Evolutionary conservation across 352 stramenopile species (phyloP), one percentile per base, ranked within the genome.

Genomic region (Globisporangium middletonii): DNA sequence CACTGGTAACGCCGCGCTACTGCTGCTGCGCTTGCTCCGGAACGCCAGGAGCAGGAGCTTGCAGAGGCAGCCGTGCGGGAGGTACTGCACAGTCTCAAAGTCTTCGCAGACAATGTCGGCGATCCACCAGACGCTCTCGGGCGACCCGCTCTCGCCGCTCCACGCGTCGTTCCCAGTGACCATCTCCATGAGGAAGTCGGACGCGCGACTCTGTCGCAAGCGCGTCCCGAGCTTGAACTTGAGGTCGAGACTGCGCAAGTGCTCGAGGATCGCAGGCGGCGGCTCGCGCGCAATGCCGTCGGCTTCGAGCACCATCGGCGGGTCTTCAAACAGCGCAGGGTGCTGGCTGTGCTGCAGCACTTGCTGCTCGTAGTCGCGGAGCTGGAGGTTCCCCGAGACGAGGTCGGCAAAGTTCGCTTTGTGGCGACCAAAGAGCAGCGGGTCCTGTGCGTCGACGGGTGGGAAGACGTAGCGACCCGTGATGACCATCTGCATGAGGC

Each of bases 171-270:
- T 68, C 44, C 65, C 77, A 11, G 78, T 60, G 26, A 95, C 83
- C 85, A 95, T 95, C 49, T 93, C 82, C 80, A 92, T 95, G 1
- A 95, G 57, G 45, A 95, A 95, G 50, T 93, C 85, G 19, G 77
- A 85, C 42, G 71, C 74, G 38, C 85, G 75, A 48, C 77, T 89
- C 57, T 93, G 79, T 3, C 85, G 85, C 59, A 95, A 71, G 27
- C 85, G 81, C 43, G 82, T 77, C 12, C 85, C 85, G 11, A 95
- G 77, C 42, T 83, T 84, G 45, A 92, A 89, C 47, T 88, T 89
- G 42, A 62, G 72, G 50, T 93, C 77, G 1, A 93, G 57, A 9
- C 69, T 77, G 48, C 73, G 74, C 18, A 95, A 58, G 37, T 95
- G 83, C 27, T 91, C 79, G 35, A 95, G 64, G 62, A 93, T 86